Evolutionary conservation across 768 basidiomycete species (phyloP).

Genomic region (Phanerochaete sordida): DNA sequence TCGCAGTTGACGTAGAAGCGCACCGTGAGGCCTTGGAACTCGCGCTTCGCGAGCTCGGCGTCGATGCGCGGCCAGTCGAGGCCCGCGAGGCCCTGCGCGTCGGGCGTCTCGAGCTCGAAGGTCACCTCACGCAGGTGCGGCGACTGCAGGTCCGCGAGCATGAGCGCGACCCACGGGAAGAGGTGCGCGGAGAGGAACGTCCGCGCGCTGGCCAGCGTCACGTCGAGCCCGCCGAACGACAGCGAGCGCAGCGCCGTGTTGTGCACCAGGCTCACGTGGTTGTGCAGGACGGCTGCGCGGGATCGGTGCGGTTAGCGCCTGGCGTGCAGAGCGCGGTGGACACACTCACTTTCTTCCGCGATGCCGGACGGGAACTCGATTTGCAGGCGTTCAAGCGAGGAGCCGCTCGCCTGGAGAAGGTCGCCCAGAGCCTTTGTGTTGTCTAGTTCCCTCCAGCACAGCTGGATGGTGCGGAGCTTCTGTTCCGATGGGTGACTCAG

Average conservation of each 20-base stretch:
- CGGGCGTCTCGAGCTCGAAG: conserved; percentile 23
- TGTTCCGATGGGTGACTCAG: conserved; percentile 22
- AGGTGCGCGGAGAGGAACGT: conserved; percentile 18
- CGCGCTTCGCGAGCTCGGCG: conserved; percentile 17
- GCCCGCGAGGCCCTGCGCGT: conserved; percentile 16
- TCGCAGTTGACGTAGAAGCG: conserved; percentile 23
- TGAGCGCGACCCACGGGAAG: conserved; percentile 15
- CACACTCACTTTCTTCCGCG: conserved; percentile 18
- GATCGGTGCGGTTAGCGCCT: neutral
- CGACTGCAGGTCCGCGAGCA: conserved; percentile 13
- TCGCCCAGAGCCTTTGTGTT: conserved; percentile 22
- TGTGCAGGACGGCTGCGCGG: conserved; percentile 20
- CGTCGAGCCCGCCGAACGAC: conserved; percentile 24
- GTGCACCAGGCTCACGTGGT: conserved; percentile 23
- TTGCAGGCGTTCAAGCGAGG: conserved; percentile 23
- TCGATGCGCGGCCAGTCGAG: conserved; percentile 28
- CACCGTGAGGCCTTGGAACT: conserved; percentile 21
- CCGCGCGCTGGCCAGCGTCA: conserved; percentile 16
- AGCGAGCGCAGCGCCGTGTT: conserved; percentile 25
- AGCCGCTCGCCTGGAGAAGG: conserved; percentile 23
- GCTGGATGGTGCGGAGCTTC: conserved; percentile 24
- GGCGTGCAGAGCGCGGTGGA: neutral
- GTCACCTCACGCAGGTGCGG: conserved; percentile 14
- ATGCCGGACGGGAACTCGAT: conserved; percentile 25
- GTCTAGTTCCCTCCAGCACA: conserved; percentile 27